phyloP scores from a whole-genome alignment of 768 basidiomycete species.

The Brasilioporus rufonigricans region DNA sequence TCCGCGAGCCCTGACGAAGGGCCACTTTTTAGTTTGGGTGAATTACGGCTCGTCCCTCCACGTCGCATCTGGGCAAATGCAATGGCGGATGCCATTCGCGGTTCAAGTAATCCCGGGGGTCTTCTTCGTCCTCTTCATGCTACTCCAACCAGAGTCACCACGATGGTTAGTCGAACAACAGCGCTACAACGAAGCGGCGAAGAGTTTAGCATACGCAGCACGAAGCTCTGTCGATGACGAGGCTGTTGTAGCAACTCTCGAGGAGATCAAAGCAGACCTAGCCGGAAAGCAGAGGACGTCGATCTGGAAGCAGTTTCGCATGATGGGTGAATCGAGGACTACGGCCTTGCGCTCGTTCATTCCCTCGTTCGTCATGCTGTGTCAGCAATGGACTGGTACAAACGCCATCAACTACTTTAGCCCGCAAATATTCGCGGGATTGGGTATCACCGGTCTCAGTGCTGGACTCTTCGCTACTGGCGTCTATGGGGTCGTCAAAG shows the following conservation, averaged over 20 bases:
- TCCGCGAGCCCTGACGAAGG: not conserved
- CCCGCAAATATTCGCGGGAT: slow-evolving; percentile 47
- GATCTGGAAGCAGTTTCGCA: slow-evolving; percentile 35
- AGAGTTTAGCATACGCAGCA: slow-evolving; percentile 36
- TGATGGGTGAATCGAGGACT: slow-evolving; percentile 43
- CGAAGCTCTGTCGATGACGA: slow-evolving; percentile 34
- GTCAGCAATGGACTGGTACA: slow-evolving; percentile 50
- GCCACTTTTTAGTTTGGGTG: slow-evolving; percentile 41
- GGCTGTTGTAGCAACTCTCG: slow-evolving; percentile 36
- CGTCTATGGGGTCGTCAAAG: slow-evolving; percentile 38
- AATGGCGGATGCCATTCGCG: slow-evolving; percentile 54
- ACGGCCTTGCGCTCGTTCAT: slow-evolving; percentile 46
- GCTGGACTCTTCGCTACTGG: slow-evolving; percentile 52
- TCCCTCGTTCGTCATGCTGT: slow-evolving; percentile 46
- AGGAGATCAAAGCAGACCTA: slow-evolving; percentile 50
- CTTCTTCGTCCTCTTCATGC: slow-evolving; percentile 45
- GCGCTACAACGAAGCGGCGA: slow-evolving; percentile 40
- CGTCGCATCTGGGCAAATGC: slow-evolving; percentile 37
- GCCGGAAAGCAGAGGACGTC: slow-evolving; percentile 38
- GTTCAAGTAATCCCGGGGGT: slow-evolving; percentile 53
- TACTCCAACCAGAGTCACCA: slow-evolving; percentile 54
- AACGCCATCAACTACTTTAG: slow-evolving; percentile 57
- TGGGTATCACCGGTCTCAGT: slow-evolving; percentile 44
- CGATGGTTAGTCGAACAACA: slow-evolving; percentile 53
- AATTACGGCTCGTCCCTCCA: slow-evolving; percentile 43